Evolutionary conservation across 1,284 basidiomycete genomes (phyloP).

Genomic region (Naganishia liquefaciens): DNA sequence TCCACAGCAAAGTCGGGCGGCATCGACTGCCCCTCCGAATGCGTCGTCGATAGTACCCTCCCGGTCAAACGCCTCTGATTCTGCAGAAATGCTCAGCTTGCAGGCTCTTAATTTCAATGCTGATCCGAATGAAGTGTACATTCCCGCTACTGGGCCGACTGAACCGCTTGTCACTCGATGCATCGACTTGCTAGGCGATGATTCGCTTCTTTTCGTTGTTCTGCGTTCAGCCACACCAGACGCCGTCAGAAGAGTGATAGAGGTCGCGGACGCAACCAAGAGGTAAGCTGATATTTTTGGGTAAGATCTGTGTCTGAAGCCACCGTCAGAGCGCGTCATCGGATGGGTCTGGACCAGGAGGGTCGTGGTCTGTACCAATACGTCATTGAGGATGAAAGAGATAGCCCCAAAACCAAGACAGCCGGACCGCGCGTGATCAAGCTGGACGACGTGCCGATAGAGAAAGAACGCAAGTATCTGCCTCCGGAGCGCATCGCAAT

Average conservation of each 20-base stretch:
- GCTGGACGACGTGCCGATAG: slow-evolving; percentile 41
- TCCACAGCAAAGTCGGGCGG: background rate
- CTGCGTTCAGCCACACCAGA: slow-evolving; percentile 34
- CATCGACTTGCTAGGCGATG: slow-evolving; percentile 43
- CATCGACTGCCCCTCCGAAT: slow-evolving; percentile 2
- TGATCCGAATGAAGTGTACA: slow-evolving; percentile 51
- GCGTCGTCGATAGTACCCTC: background rate
- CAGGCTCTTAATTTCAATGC: slow-evolving; percentile 36
- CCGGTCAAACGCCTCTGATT: background rate
- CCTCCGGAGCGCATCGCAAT: slow-evolving; percentile 48
- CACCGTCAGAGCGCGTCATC: slow-evolving; percentile 44
- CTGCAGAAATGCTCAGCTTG: slow-evolving; percentile 17
- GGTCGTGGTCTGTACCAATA: slow-evolving; percentile 45
- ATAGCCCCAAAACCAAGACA: slow-evolving; percentile 3
- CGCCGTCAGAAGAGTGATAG: slow-evolving; percentile 45
- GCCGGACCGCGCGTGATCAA: slow-evolving; percentile 47
- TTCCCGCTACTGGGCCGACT: slow-evolving; percentile 42
- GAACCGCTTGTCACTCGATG: slow-evolving; percentile 42
- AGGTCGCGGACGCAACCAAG: slow-evolving; percentile 49
- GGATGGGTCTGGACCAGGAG: slow-evolving; percentile 42
- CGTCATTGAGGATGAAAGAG: slow-evolving; percentile 46
- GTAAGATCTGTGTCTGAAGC: background rate
- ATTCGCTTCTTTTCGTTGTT: slow-evolving; percentile 6
- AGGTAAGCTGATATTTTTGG: slow-evolving; percentile 35
- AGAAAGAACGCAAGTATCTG: slow-evolving; percentile 34